phyloP scores from a whole-genome alignment of 2,329 filamentous ascomycete genomes.

The Trichophyton simii region DNA sequence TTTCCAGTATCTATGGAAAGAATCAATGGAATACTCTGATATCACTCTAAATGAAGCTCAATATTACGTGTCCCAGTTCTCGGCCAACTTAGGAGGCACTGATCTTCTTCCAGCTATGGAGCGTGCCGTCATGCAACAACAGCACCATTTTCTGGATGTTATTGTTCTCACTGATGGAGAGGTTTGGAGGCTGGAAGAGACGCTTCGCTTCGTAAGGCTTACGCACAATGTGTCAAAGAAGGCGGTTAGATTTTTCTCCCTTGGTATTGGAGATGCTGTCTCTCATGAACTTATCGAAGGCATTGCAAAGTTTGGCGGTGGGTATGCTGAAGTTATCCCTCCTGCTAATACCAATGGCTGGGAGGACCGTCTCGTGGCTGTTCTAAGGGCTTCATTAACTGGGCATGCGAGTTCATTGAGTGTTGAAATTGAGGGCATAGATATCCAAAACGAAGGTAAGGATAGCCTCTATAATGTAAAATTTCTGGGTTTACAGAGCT shows the following conservation, averaged over 20 bases:
- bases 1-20: conserved; percentile 5
- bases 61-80: background rate
- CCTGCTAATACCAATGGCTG: background rate
- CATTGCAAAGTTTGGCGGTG: conserved; percentile 45
- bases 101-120: conserved; percentile 6
- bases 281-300: conserved; percentile 48
- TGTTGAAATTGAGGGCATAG: background rate
- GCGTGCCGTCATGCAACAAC: background rate
- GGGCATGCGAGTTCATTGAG: background rate
- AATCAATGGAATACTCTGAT: background rate
- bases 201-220: conserved; percentile 4
- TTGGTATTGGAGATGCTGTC: conserved; percentile 42
- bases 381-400: background rate
- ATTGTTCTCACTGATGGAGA: conserved; percentile 10
- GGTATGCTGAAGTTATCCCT: conserved; percentile 22
- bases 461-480: background rate
- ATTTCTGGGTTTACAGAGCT: background rate
- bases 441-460: background rate
- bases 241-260: conserved; percentile 43
- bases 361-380: background rate
- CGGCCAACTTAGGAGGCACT: conserved; percentile 6
- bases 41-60: background rate
- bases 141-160: background rate
- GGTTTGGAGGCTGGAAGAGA: conserved; percentile 6
- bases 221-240: conserved; percentile 22